Evolutionary conservation across 2,329 filamentous ascomycete species (phyloP).

Genomic region (Hymenoscyphus scutula): DNA sequence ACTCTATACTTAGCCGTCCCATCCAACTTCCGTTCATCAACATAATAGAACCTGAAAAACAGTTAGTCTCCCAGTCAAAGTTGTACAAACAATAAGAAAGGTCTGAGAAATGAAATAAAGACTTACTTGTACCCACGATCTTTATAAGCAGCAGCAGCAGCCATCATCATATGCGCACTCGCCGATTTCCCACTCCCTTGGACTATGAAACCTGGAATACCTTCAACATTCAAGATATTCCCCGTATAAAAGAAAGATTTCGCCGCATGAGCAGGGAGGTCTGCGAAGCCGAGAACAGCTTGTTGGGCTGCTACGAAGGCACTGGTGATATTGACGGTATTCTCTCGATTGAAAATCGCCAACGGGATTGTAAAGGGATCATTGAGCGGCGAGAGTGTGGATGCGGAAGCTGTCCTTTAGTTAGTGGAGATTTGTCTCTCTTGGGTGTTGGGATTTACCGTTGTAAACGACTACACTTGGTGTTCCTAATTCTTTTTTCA

Average conservation of each 20-base stretch:
- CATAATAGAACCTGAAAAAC: conserved; percentile 48
- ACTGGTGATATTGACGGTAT: conserved; percentile 41
- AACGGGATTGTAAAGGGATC: conserved; percentile 37
- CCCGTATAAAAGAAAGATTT: conserved; percentile 47
- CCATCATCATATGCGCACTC: conserved; percentile 36
- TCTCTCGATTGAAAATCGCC: conserved; percentile 29
- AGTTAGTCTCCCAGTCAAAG: conserved; percentile 9
- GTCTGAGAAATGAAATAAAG: background rate
- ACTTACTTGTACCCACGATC: conserved; percentile 29
- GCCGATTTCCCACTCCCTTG: conserved; percentile 44
- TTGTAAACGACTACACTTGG: conserved; percentile 47
- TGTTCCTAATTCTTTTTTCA: conserved; percentile 34
- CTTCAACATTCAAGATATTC: conserved; percentile 41
- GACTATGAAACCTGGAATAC: conserved; percentile 36
- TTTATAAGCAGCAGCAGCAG: conserved; percentile 39
- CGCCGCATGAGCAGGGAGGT: conserved; percentile 30
- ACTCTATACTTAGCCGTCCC: conserved; percentile 38
- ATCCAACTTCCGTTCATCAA: conserved; percentile 46
- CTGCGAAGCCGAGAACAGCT: conserved; percentile 36
- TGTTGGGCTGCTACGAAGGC: conserved; percentile 42
- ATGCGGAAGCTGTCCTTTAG: conserved; percentile 6
- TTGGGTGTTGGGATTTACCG: conserved; percentile 23
- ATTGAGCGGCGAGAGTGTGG: conserved; percentile 26
- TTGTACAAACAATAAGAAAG: background rate
- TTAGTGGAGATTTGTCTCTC: background rate